Percentiles rank a stretch among this genome's conserved stretches.
Evolutionary conservation across 257 asterid species (phyloP).

Genomic region (Solanum raphanifolium): DNA sequence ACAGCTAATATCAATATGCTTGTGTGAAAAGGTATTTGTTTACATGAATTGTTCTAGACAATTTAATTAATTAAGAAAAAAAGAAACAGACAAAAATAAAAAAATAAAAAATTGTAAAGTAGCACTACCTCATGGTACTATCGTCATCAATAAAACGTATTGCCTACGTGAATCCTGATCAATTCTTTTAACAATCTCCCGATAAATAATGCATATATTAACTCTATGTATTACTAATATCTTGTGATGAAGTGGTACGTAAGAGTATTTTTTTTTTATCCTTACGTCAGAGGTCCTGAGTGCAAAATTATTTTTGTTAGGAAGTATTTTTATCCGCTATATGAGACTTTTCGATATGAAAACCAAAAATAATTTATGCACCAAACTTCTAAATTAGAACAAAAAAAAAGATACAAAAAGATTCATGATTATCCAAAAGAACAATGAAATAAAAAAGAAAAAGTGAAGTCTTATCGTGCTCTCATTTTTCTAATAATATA

Average conservation of each 20-base stretch:
- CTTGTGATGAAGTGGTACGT: no score
- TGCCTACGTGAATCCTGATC: not conserved
- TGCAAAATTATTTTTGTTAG: no score
- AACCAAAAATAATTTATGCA: no score
- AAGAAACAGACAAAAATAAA: not conserved
- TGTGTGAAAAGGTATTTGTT: not conserved
- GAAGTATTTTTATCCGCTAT: no score
- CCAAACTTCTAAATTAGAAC: not conserved
- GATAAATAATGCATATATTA: not conserved
- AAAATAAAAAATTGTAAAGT: accelerated
- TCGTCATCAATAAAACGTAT: not conserved
- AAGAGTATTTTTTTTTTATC: no score
- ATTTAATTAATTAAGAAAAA: not conserved
- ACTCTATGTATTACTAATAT: no score
- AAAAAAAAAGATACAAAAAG: not conserved
- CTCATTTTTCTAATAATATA: not conserved
- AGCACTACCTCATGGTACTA: not conserved
- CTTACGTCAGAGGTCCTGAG: no score
- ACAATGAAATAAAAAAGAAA: not conserved
- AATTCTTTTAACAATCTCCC: not conserved
- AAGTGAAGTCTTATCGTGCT: not conserved
- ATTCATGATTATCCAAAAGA: not conserved
- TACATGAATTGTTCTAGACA: not conserved
- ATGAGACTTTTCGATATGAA: no score
- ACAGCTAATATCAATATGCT: not conserved